Evolutionary conservation across 768 basidiomycete genomes (phyloP), one percentile per base, ranked within the genome.

Genomic region (Boletus sensibilis): DNA sequence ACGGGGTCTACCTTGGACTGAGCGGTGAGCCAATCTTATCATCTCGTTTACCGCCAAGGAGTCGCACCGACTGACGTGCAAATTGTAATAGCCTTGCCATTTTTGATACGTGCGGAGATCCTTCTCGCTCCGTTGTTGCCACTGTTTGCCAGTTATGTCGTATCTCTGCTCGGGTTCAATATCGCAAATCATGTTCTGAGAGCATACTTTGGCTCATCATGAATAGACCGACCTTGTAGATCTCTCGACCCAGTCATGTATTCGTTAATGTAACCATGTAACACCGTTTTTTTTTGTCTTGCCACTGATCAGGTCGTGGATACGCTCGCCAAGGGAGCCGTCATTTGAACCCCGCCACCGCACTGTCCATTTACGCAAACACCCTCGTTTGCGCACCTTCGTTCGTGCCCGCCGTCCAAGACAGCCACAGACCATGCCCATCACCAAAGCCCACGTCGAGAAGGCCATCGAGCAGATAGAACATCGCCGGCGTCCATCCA

Each of bases 111-210:
- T 29, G 85, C 91, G 16, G 92, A 95, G 71, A 78, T 97, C 40
- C 81, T 98, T 43, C 83, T 98, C n/a, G 85, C 93, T 13, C 96
- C 95, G 2, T 74, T 98, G 41, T 78, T 97, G 25, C 92, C 95
- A 23, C 75, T 96, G 44, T 90, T 96, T 66, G 86, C 82, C 29
- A 87, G 87, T 57, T 98, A 94, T 72, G 81, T 96, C 55, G 76
- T 92, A 38, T 92, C 91, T 21, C 75, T 98, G 52, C 76, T 97
- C 33, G 95, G 95, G 8, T 93, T 95, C 78, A 97, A 97, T 68
- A 81, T 96, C 56, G 87, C 93, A 21, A 84, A 86, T 68, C 79
- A 87, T 75, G 88, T 87, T n/a, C 80, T 98, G 12, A 76, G 76
- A 47, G 79, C 81, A 50, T 94, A 98, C 75, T 96, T 97, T 71